phyloP scores from a whole-genome alignment of 1,284 basidiomycete genomes.

The Puccinia hordei region DNA sequence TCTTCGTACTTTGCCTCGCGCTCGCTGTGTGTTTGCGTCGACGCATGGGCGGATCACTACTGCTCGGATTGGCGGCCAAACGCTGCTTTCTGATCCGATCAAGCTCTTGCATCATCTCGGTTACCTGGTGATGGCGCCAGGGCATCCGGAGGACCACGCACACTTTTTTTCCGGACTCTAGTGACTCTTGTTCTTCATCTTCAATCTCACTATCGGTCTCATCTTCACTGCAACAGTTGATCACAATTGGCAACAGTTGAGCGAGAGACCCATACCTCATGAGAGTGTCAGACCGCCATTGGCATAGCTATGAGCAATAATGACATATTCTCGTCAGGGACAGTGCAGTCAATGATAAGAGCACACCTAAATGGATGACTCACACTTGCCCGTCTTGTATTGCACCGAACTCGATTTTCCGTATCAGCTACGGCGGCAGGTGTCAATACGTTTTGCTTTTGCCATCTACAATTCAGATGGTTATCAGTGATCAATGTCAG shows the following conservation, averaged over 20 bases:
- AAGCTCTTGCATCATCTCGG: background rate
- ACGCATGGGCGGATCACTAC: background rate
- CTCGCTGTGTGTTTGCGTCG: background rate
- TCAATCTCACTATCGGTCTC: too few relatives aligned
- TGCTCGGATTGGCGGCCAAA: background rate
- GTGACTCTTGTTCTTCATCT: background rate
- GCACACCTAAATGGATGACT: too few relatives aligned
- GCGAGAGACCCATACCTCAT: background rate
- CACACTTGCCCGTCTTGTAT: too few relatives aligned
- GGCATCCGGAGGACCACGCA: background rate
- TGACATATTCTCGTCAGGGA: too few relatives aligned
- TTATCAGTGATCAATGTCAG: too few relatives aligned
- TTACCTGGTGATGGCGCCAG: slow-evolving; percentile 2
- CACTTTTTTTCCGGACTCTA: background rate
- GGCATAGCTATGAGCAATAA: background rate
- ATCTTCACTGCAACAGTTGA: slow-evolving; percentile 21
- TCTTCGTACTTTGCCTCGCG: background rate
- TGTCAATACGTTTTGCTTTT: too few relatives aligned
- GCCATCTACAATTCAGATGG: too few relatives aligned
- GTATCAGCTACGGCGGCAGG: too few relatives aligned
- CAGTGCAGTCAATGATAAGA: too few relatives aligned
- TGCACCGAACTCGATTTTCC: too few relatives aligned
- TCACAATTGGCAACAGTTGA: slow-evolving; percentile 9
- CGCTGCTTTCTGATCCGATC: background rate
- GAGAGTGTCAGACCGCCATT: background rate